A percentile compares a stretch with the other conserved stretches of the same genome.
phyloP scores from a whole-genome alignment of 495 filamentous ascomycete genomes.

The Neurospora sublineolata region DNA sequence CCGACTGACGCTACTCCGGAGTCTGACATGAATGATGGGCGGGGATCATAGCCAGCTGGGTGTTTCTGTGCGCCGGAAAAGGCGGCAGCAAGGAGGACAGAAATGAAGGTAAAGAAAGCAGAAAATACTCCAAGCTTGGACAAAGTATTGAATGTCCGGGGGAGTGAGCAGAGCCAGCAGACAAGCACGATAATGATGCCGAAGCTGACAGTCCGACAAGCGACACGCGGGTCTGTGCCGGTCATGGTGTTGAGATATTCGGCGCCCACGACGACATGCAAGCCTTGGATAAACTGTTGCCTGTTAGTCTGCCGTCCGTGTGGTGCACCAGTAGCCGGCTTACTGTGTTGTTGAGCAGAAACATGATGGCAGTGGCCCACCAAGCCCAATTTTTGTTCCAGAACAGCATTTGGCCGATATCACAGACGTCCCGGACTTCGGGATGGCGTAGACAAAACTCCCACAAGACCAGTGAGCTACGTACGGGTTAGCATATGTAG shows the following conservation, averaged over 20 bases:
- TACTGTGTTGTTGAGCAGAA: constrained; percentile 83
- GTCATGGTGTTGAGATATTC: constrained; percentile 82
- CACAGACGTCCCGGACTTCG: constrained; percentile 79
- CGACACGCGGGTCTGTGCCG: constrained; percentile 36
- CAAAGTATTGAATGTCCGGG: constrained; percentile 69
- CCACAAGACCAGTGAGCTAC: constrained; percentile 64
- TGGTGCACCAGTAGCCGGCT: constrained; percentile 43
- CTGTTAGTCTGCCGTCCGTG: constrained; percentile 3
- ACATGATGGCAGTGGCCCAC: constrained; percentile 80
- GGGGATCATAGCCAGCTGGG: constrained; percentile 48
- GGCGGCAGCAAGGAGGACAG: constrained; percentile 66
- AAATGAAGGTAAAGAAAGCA: constrained; percentile 77
- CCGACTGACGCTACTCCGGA: constrained; percentile 22
- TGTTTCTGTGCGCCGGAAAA: constrained; percentile 64
- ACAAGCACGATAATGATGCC: constrained; percentile 55
- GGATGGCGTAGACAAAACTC: constrained; percentile 79
- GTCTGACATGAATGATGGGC: constrained; percentile 24
- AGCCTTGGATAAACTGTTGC: constrained; percentile 30
- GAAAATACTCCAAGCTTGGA: constrained; percentile 62
- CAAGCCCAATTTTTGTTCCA: constrained; percentile 68
- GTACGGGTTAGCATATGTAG: not conserved
- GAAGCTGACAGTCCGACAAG: constrained; percentile 59
- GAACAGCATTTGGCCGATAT: constrained; percentile 82
- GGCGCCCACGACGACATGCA: constrained; percentile 69
- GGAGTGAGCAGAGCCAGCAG: constrained; percentile 65